Conservation (phyloP, 1,139 yeast genomes). For the Hyphopichia fennica region DNA sequence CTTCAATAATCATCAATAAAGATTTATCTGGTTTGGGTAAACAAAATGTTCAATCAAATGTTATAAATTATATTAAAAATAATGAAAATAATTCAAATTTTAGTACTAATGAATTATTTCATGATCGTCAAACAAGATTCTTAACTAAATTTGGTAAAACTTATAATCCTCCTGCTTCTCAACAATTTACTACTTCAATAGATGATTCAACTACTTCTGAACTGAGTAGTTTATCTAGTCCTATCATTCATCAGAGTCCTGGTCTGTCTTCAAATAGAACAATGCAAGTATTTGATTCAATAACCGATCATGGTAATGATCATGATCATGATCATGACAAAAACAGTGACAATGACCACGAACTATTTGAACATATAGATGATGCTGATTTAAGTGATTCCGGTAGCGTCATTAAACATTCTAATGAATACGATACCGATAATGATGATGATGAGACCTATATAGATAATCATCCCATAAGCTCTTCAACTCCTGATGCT, state of each 20-base stretch:
- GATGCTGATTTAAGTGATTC: conserved; percentile 1
- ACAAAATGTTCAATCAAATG: conserved; percentile 29
- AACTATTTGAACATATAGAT: not conserved
- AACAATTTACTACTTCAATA: not conserved
- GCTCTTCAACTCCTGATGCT: not conserved
- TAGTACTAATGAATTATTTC: conserved; percentile 36
- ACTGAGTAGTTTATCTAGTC: conserved; percentile 3
- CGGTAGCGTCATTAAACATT: conserved; percentile 1
- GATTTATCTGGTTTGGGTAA: conserved; percentile 29
- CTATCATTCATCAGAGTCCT: conserved; percentile 1
- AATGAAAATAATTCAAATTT: conserved; percentile 20
- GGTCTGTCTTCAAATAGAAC: not conserved
- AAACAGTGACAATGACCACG: no score
- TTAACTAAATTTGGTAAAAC: conserved; percentile 31
- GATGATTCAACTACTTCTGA: not conserved
- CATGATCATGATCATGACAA: not conserved
- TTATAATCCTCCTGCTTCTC: conserved; percentile 15
- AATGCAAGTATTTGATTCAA: not conserved
- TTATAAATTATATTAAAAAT: conserved; percentile 28
- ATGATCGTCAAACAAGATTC: conserved; percentile 35
- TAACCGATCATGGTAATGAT: not conserved
- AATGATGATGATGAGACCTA: not conserved
- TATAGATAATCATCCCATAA: not conserved
- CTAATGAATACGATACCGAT: conserved; percentile 7
- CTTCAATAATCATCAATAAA: conserved; percentile 33